Evolutionary conservation across 805 yeast species (phyloP), one percentile per base, ranked within the genome.

Genomic region (Lachancea quebecensis): DNA sequence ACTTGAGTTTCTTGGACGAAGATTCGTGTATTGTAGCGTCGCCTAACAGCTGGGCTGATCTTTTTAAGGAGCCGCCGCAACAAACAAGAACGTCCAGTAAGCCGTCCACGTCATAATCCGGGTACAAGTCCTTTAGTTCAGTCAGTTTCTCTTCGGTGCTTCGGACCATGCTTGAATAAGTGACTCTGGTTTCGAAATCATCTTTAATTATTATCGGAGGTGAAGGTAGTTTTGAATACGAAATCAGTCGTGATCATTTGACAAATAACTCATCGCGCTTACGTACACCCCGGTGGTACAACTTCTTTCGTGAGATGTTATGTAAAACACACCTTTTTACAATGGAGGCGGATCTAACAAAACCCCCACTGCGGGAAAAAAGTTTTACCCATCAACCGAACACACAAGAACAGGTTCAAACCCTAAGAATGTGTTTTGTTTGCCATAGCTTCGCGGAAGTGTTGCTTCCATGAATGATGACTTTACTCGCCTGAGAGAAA

Each of bases 61-160:
- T 47, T 8, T 62, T 58, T 1, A 79, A 35, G 2, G 81, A 74
- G 1, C 84, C 87, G 37, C 70, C 67, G 53, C 85, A 80, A 0
- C 74, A 63, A 1, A 71, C 42, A 10, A 83, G 65, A 2, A 83
- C 56, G 41, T 82, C 88, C 3, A 72, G 55, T 3, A 81, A 58
- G 0, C 66, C 60, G 2, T 59, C 68, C 4, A 57, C 63, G 33
- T 68, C 74, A 3, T 70, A 74, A 0, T 48, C 56, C 0, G 84
- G 82, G 47, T 71, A 77, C 31, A 55, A 56, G 5, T 51, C 49
- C 35, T 56, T 47, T 29, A 79, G 61, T 10, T 55, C 50, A 3
- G 51, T 54, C 4, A 79, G 48, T 55, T 73, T 75, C 17, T 54
- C 50, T 18, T 71, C 73, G 0, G 72, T 73, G 59, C 58, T 57